A percentile compares a stretch with the other conserved stretches of the same genome.
Conservation (phyloP, 2,329 filamentous ascomycete species). For the Zasmidium angulare region DNA sequence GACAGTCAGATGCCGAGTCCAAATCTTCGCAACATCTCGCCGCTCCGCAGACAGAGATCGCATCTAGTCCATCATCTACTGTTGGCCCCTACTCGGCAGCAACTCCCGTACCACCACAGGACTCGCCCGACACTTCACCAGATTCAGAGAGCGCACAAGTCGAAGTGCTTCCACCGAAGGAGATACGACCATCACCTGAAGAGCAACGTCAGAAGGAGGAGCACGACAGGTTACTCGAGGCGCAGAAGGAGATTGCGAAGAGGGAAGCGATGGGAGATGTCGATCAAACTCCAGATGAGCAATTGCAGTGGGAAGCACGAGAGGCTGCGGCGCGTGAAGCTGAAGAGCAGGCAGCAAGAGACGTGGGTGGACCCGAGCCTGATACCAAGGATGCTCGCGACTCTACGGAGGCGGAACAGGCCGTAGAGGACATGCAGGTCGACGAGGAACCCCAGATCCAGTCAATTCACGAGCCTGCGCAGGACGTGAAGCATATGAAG, state of each 20-base stretch:
- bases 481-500: slow-evolving; percentile 9
- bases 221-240: slow-evolving; percentile 52
- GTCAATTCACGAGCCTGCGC: neutral
- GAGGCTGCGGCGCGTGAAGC: slow-evolving; percentile 34
- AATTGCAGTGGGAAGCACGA: slow-evolving; percentile 54
- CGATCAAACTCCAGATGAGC: slow-evolving; percentile 58
- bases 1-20: slow-evolving; percentile 39
- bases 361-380: slow-evolving; percentile 28
- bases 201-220: slow-evolving; percentile 51
- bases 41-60: slow-evolving; percentile 26
- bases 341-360: slow-evolving; percentile 45
- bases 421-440: slow-evolving; percentile 23
- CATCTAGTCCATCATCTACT: slow-evolving; percentile 63
- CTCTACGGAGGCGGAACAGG: slow-evolving; percentile 27
- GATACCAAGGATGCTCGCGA: slow-evolving; percentile 17
- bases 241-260: slow-evolving; percentile 49
- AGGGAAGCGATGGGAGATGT: slow-evolving; percentile 43
- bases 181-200: slow-evolving; percentile 36
- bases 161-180: slow-evolving; percentile 30
- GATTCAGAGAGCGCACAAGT: slow-evolving; percentile 31
- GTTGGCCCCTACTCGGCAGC: slow-evolving; percentile 67
- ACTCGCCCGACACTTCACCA: slow-evolving; percentile 40
- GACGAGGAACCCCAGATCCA: slow-evolving; percentile 2
- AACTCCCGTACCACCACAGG: slow-evolving; percentile 64
- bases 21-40: slow-evolving; percentile 33